Evolutionary conservation across 2,329 filamentous ascomycete genomes (phyloP), one percentile per base, ranked within the genome.

Genomic region (Neonectria punicea): DNA sequence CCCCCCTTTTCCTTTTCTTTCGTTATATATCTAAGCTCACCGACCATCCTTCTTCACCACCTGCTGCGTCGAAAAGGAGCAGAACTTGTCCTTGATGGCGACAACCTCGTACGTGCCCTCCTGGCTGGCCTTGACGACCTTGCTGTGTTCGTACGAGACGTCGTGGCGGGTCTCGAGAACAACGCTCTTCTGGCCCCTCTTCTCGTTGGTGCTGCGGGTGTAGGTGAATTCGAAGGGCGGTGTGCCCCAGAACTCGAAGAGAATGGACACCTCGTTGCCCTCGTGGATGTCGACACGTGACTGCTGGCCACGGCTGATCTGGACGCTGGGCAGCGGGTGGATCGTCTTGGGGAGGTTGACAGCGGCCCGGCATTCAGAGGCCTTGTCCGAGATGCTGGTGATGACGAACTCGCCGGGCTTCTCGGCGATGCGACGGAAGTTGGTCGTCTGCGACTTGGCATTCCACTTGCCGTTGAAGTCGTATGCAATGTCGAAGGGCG

Each of bases 161-260:
- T 98, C 94, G 70, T 96, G 94, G 72, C 93, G 89, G 69, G 97
- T 98, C 82, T 99, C 97, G 18, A 99, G 85, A 36, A 99, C 88
- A 73, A 90, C 86, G 41, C 91, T 89, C 75, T 90, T 92, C 78
- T 93, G 92, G 1, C 92, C 91, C 81, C 90, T 93, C 64, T 87
- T 91, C 59, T 90, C 90, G 77, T 97, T 97, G 49, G 93, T 93
- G 79, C 92, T 96, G 67, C 96, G 87, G 20, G 94, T 98, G 79
- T 97, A 98, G 62, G 95, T 98, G 77, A 98, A 99, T 80, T 98
- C 96, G 75, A 99, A 99, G 1, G 96, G 96, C 67, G 96, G 94
- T 6, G 93, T 94, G 61, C 97, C 96, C 83, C 92, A 94, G 81
- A 99, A 99, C 74, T 97, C 93, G 73, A 99, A 98, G 8, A 93